These are phyloP conservation scores for Nothopassalora personata DNA, from an alignment of 2,329 filamentous ascomycete genomes.

Conservation along the genomic window DNA sequence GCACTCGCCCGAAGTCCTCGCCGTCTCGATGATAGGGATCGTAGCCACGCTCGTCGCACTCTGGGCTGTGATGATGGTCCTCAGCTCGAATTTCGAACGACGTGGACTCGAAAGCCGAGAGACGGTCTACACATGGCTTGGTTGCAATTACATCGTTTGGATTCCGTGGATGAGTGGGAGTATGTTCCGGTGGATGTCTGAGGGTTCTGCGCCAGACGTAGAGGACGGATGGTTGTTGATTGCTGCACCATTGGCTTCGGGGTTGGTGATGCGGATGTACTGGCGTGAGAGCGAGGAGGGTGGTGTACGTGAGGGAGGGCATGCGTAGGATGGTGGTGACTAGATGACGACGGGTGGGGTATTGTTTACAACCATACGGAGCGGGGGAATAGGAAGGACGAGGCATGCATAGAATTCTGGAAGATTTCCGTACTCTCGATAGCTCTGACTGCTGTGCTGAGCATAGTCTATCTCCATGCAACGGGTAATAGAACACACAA, in stretches of 20 bases:
- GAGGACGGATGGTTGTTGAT: neutral
- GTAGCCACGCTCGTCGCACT: neutral
- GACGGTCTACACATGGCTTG: too few relatives aligned
- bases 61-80: neutral
- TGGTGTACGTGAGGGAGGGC: neutral
- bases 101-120: too few relatives aligned
- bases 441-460: neutral
- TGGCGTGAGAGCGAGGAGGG: neutral
- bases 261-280: neutral
- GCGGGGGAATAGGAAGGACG: neutral
- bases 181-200: too few relatives aligned
- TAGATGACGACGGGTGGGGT: neutral
- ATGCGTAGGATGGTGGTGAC: neutral
- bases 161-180: too few relatives aligned
- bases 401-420: neutral
- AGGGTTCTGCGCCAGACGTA: too few relatives aligned
- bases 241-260: too few relatives aligned
- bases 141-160: too few relatives aligned
- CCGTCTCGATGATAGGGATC: neutral
- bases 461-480: neutral
- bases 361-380: neutral
- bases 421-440: neutral
- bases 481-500: neutral
- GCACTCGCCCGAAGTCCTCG: too few relatives aligned
- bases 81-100: too few relatives aligned